phyloP scores from a whole-genome alignment of 768 basidiomycete species.

The Russula griseocarnosa region DNA sequence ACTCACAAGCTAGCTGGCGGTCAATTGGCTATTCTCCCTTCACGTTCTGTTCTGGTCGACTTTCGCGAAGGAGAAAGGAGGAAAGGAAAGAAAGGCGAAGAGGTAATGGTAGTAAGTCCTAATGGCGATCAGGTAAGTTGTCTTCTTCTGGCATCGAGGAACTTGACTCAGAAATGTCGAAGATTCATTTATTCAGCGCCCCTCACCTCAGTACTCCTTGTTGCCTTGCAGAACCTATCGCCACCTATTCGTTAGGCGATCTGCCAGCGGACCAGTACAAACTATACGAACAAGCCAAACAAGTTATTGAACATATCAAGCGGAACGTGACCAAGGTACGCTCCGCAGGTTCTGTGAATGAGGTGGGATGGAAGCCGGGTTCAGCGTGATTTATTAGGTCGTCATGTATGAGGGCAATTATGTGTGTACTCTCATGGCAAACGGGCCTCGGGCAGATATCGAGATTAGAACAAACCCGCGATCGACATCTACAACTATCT shows the following conservation, averaged over 20 bases:
- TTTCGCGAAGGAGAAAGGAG: constrained; percentile 53
- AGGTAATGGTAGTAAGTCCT: constrained; percentile 44
- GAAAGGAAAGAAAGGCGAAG: constrained; percentile 43
- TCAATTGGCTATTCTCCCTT: constrained; percentile 48
- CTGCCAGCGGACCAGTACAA: constrained; percentile 44
- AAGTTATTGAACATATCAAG: constrained; percentile 47
- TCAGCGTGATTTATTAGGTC: constrained; percentile 34
- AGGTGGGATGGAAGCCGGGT: not conserved
- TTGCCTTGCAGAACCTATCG: constrained; percentile 44
- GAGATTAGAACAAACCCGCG: constrained; percentile 34
- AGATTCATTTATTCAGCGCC: constrained; percentile 47
- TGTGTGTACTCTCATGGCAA: constrained; percentile 48
- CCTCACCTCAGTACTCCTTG: constrained; percentile 50
- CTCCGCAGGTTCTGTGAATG: not conserved
- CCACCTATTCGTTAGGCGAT: constrained; percentile 35
- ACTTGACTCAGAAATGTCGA: constrained; percentile 4
- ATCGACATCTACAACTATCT: constrained; percentile 2
- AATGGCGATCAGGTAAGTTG: constrained; percentile 39
- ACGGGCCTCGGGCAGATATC: constrained; percentile 43
- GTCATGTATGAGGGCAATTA: constrained; percentile 37
- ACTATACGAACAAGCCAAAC: constrained; percentile 46
- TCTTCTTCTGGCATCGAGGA: not conserved
- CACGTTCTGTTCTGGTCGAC: constrained; percentile 49
- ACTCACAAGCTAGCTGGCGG: constrained; percentile 49
- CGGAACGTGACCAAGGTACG: constrained; percentile 51